Evolutionary conservation across 179 eudicot genomes (phyloP), one percentile per base, ranked within the genome.

Genomic region (Pouteria campechiana): DNA sequence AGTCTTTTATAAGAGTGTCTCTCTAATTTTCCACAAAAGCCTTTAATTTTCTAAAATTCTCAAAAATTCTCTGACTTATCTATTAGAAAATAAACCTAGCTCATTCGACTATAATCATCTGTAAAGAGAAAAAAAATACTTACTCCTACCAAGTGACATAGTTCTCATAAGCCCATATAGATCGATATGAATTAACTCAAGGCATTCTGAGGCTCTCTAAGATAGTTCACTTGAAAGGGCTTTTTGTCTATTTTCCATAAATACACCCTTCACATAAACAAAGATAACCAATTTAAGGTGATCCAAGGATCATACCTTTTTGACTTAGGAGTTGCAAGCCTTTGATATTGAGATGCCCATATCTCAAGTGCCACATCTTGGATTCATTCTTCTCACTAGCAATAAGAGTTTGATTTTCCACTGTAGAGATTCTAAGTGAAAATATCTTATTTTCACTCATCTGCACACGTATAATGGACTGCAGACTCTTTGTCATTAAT

Each of bases 1-100:
- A 8, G 25, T 18, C 36, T 37, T 47, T 47, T 20, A 47, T 20
- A 6, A 3, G 6, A 47, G 14, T 24, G 7, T 39, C 57, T n/a
- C 38, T 37, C 41, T 52, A 5, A 17, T 52, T 39, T 13, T 52
- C 57, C 10, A 19, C 39, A 29, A 27, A 52, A 15, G 57, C n/a
- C 15, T 40, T 52, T 7, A 40, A 52, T 18, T 47, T 33, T 16
- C 14, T 17, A 34, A 47, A 34, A 17, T 33, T 30, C 2, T 9
- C 17, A 32, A 13, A 19, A 6, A 19, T 12, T 41, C 41, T 28
- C 22, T 6, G 46, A 52, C 10, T 52, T 52, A 3, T 17, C 11
- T 2, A 9, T 14, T 6, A 52, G 39, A 32, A 52, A 39, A 17
- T 37, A 52, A 3, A 52, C 39, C 57, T 39, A 52, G 7, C 24